A percentile compares a stretch with the other conserved stretches of the same genome.
Evolutionary conservation across 345 rosid genomes (phyloP).

Genomic region (Eucalyptus polybractea): DNA sequence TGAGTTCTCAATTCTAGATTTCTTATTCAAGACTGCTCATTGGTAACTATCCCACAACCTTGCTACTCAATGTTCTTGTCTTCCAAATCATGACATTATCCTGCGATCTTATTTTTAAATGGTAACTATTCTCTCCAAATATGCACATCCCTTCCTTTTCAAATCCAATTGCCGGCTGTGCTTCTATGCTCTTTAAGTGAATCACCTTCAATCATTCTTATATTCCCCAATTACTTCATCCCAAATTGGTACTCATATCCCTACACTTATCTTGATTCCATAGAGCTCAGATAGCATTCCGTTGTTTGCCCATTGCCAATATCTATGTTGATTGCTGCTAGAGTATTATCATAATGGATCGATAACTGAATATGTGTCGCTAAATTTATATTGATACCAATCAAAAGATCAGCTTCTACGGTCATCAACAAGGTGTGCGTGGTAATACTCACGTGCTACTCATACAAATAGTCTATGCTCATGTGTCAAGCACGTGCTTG

Average conservation of each 20-base stretch:
- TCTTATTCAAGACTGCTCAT: accelerated
- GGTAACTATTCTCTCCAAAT: background rate
- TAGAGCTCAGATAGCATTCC: accelerated
- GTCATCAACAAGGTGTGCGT: background rate
- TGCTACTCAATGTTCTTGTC: background rate
- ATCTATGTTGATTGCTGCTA: background rate
- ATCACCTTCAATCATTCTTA: accelerated
- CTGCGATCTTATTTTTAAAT: background rate
- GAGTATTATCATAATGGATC: background rate
- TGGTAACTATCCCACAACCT: background rate
- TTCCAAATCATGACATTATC: background rate
- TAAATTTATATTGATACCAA: background rate
- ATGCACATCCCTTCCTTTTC: background rate
- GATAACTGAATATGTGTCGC: accelerated
- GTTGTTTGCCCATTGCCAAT: background rate
- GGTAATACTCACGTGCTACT: background rate
- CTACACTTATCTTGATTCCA: background rate
- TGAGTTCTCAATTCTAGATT: background rate
- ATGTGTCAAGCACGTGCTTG: background rate
- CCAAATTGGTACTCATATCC: background rate
- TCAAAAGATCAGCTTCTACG: background rate
- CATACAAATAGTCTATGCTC: background rate
- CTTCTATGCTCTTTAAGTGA: background rate
- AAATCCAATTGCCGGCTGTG: background rate
- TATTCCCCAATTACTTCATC: background rate